phyloP scores from a whole-genome alignment of 2,329 filamentous ascomycete species.

The Endoconidiophora polonica region DNA sequence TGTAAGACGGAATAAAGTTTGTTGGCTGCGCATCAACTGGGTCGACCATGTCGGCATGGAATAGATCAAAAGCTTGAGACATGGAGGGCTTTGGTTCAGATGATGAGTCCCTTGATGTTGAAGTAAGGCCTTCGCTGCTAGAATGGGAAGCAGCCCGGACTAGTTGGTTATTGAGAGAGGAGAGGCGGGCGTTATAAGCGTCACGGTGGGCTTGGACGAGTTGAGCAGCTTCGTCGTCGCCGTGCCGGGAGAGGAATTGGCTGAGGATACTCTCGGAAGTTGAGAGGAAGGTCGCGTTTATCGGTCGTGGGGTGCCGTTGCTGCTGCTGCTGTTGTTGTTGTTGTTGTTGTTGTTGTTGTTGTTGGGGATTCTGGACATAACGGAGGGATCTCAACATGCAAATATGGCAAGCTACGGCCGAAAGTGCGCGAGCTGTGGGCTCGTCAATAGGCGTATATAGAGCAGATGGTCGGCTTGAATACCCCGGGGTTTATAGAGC shows the following conservation, averaged over 20 bases:
- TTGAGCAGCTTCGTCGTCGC: neutral
- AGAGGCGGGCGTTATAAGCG: neutral
- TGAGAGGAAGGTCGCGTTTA: too few relatives aligned
- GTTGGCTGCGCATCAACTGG: constrained; percentile 15
- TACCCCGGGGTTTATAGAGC: too few relatives aligned
- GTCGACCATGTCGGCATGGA: constrained; percentile 22
- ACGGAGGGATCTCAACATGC: neutral
- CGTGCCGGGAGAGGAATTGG: neutral
- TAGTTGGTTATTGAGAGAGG: neutral
- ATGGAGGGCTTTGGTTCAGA: constrained; percentile 24
- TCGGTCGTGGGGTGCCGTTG: too few relatives aligned
- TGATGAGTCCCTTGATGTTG: neutral
- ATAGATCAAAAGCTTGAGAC: constrained; percentile 37
- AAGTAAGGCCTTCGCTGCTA: neutral
- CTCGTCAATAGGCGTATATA: too few relatives aligned
- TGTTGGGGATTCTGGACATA: neutral
- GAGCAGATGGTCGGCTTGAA: too few relatives aligned
- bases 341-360: neutral
- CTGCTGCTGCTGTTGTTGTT: too few relatives aligned
- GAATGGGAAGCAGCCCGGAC: neutral
- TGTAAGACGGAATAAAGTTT: constrained; percentile 65
- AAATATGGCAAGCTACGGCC: too few relatives aligned
- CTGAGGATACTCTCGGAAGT: neutral
- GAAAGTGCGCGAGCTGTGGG: too few relatives aligned
- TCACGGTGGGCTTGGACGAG: neutral